These are phyloP conservation scores for Sporothrix pseudoabietina DNA, from an alignment of 2,329 filamentous ascomycete genomes.

Conservation along the genomic window DNA sequence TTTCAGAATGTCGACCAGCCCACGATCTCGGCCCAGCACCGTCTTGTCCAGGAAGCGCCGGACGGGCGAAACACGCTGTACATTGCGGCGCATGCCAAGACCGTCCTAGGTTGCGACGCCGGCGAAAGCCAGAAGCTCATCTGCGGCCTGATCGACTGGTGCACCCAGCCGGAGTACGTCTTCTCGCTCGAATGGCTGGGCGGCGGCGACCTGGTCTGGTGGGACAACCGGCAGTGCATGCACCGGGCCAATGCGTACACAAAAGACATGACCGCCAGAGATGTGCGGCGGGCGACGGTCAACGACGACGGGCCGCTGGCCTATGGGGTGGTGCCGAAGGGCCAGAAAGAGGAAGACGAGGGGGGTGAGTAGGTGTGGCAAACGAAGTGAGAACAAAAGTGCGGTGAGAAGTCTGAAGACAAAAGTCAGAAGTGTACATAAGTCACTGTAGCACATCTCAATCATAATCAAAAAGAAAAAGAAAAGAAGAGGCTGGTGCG, in stretches of 20 bases:
- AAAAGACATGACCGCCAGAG: neutral
- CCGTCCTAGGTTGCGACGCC: neutral
- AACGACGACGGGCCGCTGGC: conserved; percentile 16
- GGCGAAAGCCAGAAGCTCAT: conserved; percentile 10
- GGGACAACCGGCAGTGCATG: conserved; percentile 26
- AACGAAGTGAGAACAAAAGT: too few species aligned
- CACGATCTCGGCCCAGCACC: neutral
- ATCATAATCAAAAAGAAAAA: too few species aligned
- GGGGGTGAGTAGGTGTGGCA: neutral
- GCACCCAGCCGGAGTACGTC: conserved; percentile 16
- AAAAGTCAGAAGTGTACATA: too few species aligned
- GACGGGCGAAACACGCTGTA: conserved; percentile 19
- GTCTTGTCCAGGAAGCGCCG: conserved; percentile 6
- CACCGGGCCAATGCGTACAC: conserved; percentile 20
- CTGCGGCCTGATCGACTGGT: conserved; percentile 15
- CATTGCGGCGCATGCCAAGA: conserved; percentile 1
- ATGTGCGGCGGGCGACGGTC: conserved; percentile 24
- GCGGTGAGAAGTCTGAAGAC: too few species aligned
- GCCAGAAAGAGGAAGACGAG: neutral
- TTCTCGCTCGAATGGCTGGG: conserved; percentile 12
- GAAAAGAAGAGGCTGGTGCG: too few species aligned
- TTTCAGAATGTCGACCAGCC: neutral
- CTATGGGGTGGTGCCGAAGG: neutral
- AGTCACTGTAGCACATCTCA: too few species aligned
- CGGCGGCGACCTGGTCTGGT: conserved; percentile 22